Base-by-base conservation (phyloP, 345 rosid species). In the Clarkia xantiana region DNA sequence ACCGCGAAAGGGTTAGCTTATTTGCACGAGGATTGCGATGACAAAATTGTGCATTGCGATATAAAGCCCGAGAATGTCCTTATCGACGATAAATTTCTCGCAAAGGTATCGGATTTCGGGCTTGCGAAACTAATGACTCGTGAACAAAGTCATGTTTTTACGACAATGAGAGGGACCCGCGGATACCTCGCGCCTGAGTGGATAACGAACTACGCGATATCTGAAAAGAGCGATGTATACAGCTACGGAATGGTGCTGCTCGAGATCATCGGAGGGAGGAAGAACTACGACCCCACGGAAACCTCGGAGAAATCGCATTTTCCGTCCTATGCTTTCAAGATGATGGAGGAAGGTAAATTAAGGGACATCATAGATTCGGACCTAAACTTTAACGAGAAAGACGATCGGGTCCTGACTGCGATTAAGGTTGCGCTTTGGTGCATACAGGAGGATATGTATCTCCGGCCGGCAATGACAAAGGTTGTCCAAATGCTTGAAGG, bases 401-500 rank as follows among this genome's bases (percentile, higher is more conserved):
- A 75, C 29, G 77, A 76, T 18, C 63, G 85, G 42, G 72, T 82
- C 18, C 42, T 42, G 6, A 66, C 74, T 0, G 66, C 90, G 1
- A 55, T 80, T 23, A 85, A 71, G 70, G 88, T 78, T 13, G 95
- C 97, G 6, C 66, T 89, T 56, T 89, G 97, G 95, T 89, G 95
- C 42, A 76, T 85, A 61, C 95, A 89, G 62, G 97, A 89, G 67
- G 95, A 89, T 34, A 89, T 85, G 95, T 12, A 42, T 43, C 34
- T 66, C 7, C 75, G 97, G 66, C 95, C 95, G n/a, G 52, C 94
- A 22, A 89, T 89, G 97, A 58, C 72, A 38, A 82, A 67, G 76
- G 95, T 82, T 15, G 90, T 80, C 44, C 95, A 89, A 59, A 89
- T 89, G 97, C 94, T 89, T 34, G 97, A 89, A 71, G 94, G 97